Conservation (phyloP, 306 rosid species). For the Castanea mollissima region DNA sequence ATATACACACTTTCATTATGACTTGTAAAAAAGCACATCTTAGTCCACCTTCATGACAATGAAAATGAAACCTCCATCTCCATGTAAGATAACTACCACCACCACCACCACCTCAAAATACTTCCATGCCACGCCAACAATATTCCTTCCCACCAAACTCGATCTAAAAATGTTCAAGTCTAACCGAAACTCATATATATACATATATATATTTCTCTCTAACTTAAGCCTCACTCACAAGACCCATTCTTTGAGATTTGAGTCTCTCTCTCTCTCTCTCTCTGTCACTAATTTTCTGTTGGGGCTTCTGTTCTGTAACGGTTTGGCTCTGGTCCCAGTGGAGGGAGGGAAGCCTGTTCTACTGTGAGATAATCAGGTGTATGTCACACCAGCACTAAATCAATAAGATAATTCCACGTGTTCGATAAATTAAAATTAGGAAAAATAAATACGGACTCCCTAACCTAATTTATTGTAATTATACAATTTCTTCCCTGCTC, state of each 20-base stretch:
- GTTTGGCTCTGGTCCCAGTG: constrained; percentile 20
- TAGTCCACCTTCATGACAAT: constrained; percentile 1
- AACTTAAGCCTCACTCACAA: too few species aligned
- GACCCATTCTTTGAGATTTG: too few species aligned
- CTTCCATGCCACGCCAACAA: constrained; percentile 49
- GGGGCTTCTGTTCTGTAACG: constrained; percentile 24
- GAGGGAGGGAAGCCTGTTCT: background rate
- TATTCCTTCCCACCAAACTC: constrained; percentile 6
- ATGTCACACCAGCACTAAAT: background rate
- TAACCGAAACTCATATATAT: background rate
- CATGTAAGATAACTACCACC: background rate
- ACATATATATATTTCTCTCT: background rate
- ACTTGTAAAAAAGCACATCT: background rate
- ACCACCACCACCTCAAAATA: constrained; percentile 15
- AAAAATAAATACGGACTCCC: background rate
- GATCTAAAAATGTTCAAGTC: background rate
- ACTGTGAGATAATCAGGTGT: background rate
- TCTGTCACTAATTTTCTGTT: background rate
- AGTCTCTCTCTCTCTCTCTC: background rate
- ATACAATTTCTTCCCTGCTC: too few species aligned
- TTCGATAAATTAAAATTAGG: background rate
- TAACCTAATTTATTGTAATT: background rate
- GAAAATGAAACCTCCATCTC: background rate
- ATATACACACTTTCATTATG: constrained; percentile 18
- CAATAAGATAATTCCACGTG: background rate